Percentiles rank a stretch among this genome's conserved stretches.
Evolutionary conservation across 1,139 yeast species (phyloP).

Genomic region (Yamadazyma diddensiae): DNA sequence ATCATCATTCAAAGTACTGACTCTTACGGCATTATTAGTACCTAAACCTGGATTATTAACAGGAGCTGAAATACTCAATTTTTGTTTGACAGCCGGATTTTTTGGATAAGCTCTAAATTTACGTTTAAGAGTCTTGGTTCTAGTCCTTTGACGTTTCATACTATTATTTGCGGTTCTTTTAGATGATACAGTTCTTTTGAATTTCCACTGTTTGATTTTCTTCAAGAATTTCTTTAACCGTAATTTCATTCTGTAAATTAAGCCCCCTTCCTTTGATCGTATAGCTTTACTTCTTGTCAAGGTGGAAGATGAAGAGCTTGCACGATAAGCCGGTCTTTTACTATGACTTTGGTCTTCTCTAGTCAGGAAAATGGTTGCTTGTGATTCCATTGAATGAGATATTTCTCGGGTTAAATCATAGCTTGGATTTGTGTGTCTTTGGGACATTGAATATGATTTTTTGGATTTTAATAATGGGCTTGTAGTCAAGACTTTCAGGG

Average conservation of each 20-base stretch:
- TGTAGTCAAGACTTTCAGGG: conserved; percentile 3
- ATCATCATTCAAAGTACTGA: conserved; percentile 22
- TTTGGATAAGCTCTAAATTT: conserved; percentile 19
- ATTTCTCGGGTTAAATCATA: conserved; percentile 19
- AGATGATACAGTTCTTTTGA: conserved; percentile 24
- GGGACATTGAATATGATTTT: conserved; percentile 7
- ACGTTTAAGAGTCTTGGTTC: conserved; percentile 16
- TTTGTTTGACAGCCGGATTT: conserved; percentile 14
- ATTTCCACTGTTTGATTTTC: conserved; percentile 25
- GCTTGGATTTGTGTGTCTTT: conserved; percentile 1
- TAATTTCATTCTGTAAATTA: conserved; percentile 28
- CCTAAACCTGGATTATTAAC: conserved; percentile 31
- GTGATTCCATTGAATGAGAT: conserved; percentile 42
- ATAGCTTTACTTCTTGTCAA: conserved; percentile 35
- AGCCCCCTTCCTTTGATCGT: conserved; percentile 30
- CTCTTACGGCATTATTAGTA: conserved; percentile 16
- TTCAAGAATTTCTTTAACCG: conserved; percentile 23
- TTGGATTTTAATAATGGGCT: conserved; percentile 4
- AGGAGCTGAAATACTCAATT: conserved; percentile 23
- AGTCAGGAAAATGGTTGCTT: conserved; percentile 47
- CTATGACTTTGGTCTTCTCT: conserved; percentile 16
- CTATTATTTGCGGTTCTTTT: conserved; percentile 23
- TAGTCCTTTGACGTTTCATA: conserved; percentile 10
- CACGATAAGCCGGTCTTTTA: conserved; percentile 12
- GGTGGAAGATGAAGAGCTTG: conserved; percentile 15